Evolutionary conservation across 208 protist species (phyloP), one percentile per base, ranked within the genome.

Genomic region (Phytomonas serpens): DNA sequence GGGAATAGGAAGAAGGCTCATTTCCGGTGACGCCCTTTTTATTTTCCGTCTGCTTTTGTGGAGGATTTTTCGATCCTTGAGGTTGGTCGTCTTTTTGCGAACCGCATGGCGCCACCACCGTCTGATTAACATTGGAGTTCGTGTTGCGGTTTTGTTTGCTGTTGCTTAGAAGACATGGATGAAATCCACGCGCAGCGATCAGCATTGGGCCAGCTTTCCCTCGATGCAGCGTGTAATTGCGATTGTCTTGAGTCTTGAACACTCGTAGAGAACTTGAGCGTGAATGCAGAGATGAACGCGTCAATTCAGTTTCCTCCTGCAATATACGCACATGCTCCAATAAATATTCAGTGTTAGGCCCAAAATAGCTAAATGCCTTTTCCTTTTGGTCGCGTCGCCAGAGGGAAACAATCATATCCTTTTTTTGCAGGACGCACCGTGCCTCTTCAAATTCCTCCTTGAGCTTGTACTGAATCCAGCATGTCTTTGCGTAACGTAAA

Each of bases 391-490:
- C 34, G 14, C 79, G 78, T 4, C 88, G 84, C 88, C 88, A 94
- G 40, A 67, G 73, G 3, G 88, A 80, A 65, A 94, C 89, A 57
- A 92, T 78, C 64, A 75, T 83, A 72, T 94, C 88, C 67, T 90
- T 94, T 68, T 82, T 82, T 69, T 94, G 88, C n/a, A 94, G 79
- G 4, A 87, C 81, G 42, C 84, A 78, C 3, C 88, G 86, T 64
- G 92, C 80, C 38, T 88, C 72, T 61, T 90, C 85, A 61, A 77
- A 84, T 76, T 94, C 88, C 70, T 90, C 84, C 77, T 94, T 94
- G n/a, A 94, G 81, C 75, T 92, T 94, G 81, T 92, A 94, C 83
- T 94, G 87, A 19, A 92, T 73, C 86, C 88, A 94, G n/a, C 63
- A 57, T 4, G 83, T 83, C 0, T 65, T 75, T 4, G 69, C 69